Evolutionary conservation across 768 basidiomycete genomes (phyloP), one percentile per base, ranked within the genome.

Genomic region (Coprinellus micaceus): DNA sequence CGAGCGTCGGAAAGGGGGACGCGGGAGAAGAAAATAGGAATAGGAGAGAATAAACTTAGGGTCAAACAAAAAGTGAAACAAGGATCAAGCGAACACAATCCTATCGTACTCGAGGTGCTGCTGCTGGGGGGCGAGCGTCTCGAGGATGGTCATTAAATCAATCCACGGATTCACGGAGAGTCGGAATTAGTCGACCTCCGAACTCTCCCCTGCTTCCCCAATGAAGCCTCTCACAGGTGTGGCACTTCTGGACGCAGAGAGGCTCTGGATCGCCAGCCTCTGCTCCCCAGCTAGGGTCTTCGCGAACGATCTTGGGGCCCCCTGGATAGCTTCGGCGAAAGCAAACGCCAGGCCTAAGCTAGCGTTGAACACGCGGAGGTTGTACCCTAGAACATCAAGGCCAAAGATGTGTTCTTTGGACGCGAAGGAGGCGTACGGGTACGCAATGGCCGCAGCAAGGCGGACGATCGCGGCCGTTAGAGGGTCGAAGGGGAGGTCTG

Each of bases 381-480:
- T 72, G 36, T 71, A 67, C 4, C 84, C 84, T 6, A 89, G 66
- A 3, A 84, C 76, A 59, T 86, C 83, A 39, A 82, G 64, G 10
- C 78, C 77, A 19, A 71, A 63, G 47, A 75, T 53, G 12, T 64
- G 63, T 9, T 51, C 44, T 49, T 58, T 59, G 11, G 54, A 17
- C 37, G 67, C 63, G 17, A 74, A 54, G 4, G 64, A 58, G 25
- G 64, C 56, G 56, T 77, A 84, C 2, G 84, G 82, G 58, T 86
- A 87, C n/a, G 74, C 80, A 19, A 76, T 71, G 52, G 85, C 80
- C 2, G 77, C 77, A 19, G 85, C 87, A 44, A 89, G 71, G 19
- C 87, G 81, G 24, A 80, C 69, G 57, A 89, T 88, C 33, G 83
- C 78, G 2, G 82, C 82, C 0, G 85, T 84, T 45, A 89, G 74